Evolutionary conservation across 495 filamentous ascomycete genomes (phyloP).

Genomic region (Xanthoparmelia taractica): DNA sequence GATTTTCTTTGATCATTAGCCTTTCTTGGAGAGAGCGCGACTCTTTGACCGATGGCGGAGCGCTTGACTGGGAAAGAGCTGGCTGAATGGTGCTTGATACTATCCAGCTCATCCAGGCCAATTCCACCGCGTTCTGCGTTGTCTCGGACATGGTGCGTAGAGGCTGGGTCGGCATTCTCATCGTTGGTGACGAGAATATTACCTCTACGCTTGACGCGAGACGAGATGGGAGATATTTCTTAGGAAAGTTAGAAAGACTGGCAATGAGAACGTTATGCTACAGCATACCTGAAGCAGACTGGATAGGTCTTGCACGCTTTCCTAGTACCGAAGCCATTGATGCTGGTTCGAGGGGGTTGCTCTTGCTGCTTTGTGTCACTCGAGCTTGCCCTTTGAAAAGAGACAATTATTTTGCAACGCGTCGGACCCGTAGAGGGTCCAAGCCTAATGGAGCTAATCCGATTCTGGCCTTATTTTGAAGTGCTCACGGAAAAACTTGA

Average conservation of each 20-base stretch:
- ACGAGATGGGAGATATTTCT: constrained; percentile 31
- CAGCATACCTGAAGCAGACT: constrained; percentile 48
- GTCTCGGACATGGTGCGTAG: not conserved
- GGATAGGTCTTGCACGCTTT: constrained; percentile 59
- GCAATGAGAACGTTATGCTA: constrained; percentile 24
- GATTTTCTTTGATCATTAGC: not conserved
- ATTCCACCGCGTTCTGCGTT: constrained; percentile 25
- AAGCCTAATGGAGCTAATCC: not conserved
- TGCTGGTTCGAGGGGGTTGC: not conserved
- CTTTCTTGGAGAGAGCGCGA: constrained; percentile 1
- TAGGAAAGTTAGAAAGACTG: constrained; percentile 22
- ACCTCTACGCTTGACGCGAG: constrained; percentile 56
- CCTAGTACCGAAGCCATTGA: constrained; percentile 60
- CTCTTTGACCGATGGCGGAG: not conserved
- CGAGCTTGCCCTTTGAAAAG: not conserved
- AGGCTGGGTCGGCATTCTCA: constrained; percentile 37
- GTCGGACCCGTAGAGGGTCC: not conserved
- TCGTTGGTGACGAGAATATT: constrained; percentile 40
- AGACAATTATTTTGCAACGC: not conserved
- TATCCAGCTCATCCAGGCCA: constrained; percentile 62
- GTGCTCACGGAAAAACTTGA: not conserved
- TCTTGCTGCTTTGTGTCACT: constrained; percentile 18
- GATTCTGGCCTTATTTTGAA: not conserved
- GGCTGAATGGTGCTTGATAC: constrained; percentile 31
- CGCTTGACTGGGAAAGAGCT: constrained; percentile 19